A percentile compares a stretch with the other conserved stretches of the same genome.
These are phyloP conservation scores for Funneliformis caledonium DNA, from an alignment of 371 early-diverging fungal genomes.

Conservation along the genomic window DNA sequence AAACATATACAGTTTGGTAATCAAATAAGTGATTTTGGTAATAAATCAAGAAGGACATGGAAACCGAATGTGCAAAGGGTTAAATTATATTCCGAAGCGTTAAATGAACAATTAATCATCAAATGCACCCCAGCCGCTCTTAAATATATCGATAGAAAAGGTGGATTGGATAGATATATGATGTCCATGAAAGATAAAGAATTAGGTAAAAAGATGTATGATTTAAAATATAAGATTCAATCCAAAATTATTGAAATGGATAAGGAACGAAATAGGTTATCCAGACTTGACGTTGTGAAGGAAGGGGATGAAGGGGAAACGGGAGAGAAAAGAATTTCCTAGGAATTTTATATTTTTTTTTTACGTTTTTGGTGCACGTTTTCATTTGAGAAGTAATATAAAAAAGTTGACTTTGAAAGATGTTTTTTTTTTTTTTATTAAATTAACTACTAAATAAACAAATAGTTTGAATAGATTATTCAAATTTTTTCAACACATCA, in stretches of 20 bases:
- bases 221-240: slow-evolving; percentile 12
- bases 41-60: slow-evolving; percentile 83
- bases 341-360: no score
- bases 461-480: no score
- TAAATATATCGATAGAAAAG: slow-evolving; percentile 86
- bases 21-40: slow-evolving; percentile 78
- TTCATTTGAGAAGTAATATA: no score
- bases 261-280: not conserved
- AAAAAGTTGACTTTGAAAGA: no score
- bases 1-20: slow-evolving; percentile 79
- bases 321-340: no score
- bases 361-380: no score
- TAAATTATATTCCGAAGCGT: slow-evolving; percentile 69
- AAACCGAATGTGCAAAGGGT: slow-evolving; percentile 80
- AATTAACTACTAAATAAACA: no score
- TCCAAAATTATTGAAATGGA: not conserved
- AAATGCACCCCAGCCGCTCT: slow-evolving; percentile 74
- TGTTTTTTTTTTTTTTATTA: no score
- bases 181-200: slow-evolving; percentile 72
- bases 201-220: slow-evolving; percentile 45
- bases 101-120: slow-evolving; percentile 62
- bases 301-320: not conserved
- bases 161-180: slow-evolving; percentile 82
- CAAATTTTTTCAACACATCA: no score
- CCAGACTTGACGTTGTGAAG: not conserved